Evolutionary conservation across 768 basidiomycete species (phyloP).

Genomic region (Mycena floridula): DNA sequence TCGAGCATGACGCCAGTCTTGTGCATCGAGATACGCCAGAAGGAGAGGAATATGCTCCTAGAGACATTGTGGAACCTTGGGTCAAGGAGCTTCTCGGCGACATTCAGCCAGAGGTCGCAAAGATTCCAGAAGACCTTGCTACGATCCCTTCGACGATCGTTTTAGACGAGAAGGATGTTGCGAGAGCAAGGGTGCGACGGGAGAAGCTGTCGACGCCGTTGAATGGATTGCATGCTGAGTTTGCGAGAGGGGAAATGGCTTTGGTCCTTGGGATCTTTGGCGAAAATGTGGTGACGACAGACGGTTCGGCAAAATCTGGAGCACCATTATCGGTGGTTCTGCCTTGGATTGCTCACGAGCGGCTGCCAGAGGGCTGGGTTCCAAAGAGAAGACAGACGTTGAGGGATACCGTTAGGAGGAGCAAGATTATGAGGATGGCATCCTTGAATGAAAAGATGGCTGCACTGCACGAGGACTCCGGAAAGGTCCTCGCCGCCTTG

Average conservation of each 20-base stretch:
- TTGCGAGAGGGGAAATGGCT: slow-evolving; percentile 65
- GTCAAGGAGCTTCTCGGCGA: slow-evolving; percentile 32
- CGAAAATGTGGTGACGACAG: no score
- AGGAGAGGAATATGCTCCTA: slow-evolving; percentile 41
- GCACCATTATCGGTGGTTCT: slow-evolving; percentile 39
- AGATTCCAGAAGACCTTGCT: no score
- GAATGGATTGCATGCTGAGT: slow-evolving; percentile 44
- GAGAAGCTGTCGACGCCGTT: slow-evolving; percentile 38
- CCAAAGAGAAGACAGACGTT: slow-evolving; percentile 31
- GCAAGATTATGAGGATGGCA: slow-evolving; percentile 3
- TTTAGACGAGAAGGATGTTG: slow-evolving; percentile 40
- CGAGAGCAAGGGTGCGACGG: slow-evolving; percentile 43
- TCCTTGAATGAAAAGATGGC: no score
- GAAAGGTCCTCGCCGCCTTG: no score
- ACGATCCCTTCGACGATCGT: slow-evolving; percentile 7
- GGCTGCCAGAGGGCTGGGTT: slow-evolving; percentile 42
- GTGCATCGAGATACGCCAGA: slow-evolving; percentile 41
- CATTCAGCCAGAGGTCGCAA: no score
- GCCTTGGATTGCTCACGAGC: slow-evolving; percentile 45
- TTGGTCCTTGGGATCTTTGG: slow-evolving; percentile 56
- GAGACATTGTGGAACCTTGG: slow-evolving; percentile 25
- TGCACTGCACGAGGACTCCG: no score
- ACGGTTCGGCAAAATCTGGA: slow-evolving; percentile 30
- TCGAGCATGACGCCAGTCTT: slow-evolving; percentile 59
- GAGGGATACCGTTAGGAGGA: slow-evolving; percentile 24